phyloP scores from a whole-genome alignment of 208 protist genomes.

The Trypanosoma caninum region DNA sequence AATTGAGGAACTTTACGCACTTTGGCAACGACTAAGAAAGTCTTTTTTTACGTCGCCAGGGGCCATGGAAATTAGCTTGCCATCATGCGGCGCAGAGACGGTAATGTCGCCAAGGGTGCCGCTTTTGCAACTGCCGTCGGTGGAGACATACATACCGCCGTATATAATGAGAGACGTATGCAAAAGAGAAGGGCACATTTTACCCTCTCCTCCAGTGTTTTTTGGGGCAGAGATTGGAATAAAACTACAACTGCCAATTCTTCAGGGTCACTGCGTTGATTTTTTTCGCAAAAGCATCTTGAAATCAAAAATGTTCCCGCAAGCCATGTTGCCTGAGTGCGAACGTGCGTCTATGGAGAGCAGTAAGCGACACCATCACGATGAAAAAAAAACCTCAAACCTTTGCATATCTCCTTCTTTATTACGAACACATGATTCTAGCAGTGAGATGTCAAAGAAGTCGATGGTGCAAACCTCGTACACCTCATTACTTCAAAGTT shows the following conservation, averaged over 20 bases:
- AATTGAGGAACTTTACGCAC: slow-evolving; percentile 35
- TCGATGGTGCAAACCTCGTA: background rate
- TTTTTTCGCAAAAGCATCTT: background rate
- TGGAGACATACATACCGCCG: slow-evolving; percentile 33
- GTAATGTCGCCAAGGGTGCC: background rate
- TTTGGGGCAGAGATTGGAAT: background rate
- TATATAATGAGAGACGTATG: slow-evolving; percentile 24
- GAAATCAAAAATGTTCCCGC: background rate
- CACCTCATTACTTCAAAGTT: background rate
- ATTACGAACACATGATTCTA: slow-evolving; percentile 10
- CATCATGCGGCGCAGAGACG: slow-evolving; percentile 5
- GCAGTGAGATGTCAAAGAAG: background rate
- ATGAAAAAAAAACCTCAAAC: background rate
- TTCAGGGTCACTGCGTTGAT: slow-evolving; percentile 1
- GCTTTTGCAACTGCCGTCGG: slow-evolving; percentile 30
- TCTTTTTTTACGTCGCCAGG: slow-evolving; percentile 30
- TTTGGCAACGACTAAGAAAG: slow-evolving; percentile 46
- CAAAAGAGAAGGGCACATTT: background rate
- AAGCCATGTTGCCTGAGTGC: background rate
- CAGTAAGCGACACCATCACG: background rate
- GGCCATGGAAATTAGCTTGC: slow-evolving; percentile 34
- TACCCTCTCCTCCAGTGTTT: background rate
- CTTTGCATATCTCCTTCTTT: slow-evolving; percentile 5
- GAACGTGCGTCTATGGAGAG: background rate
- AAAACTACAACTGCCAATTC: background rate